Percentiles rank a stretch among this genome's conserved stretches.
Conservation (phyloP, 495 filamentous ascomycete genomes). For the Venustampulla echinocandica region DNA sequence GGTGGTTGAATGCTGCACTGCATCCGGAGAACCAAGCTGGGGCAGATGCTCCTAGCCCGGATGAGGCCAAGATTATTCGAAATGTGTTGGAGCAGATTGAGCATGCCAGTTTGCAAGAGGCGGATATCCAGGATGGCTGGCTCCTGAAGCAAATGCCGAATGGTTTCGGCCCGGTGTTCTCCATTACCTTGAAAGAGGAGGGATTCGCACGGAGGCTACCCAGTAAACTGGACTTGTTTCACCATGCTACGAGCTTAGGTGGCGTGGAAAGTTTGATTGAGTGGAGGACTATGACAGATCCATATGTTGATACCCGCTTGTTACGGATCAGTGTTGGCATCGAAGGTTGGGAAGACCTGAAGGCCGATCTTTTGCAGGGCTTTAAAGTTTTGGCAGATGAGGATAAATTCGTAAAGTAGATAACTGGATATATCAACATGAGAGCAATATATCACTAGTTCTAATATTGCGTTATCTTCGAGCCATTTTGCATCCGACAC, state of each 20-base stretch:
- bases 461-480: no score
- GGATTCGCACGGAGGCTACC: slow-evolving; percentile 59
- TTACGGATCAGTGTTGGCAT: slow-evolving; percentile 78
- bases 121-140: slow-evolving; percentile 56
- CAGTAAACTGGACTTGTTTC: slow-evolving; percentile 70
- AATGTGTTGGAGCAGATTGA: slow-evolving; percentile 49
- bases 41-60: background rate
- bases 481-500: no score
- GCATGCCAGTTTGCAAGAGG: slow-evolving; percentile 69
- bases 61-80: slow-evolving; percentile 32
- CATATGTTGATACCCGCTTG: slow-evolving; percentile 58
- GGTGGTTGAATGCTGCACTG: slow-evolving; percentile 54
- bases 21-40: slow-evolving; percentile 25
- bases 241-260: slow-evolving; percentile 89
- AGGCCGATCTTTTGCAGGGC: slow-evolving; percentile 61
- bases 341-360: slow-evolving; percentile 81
- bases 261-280: slow-evolving; percentile 92
- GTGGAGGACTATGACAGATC: slow-evolving; percentile 80
- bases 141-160: slow-evolving; percentile 82
- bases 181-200: slow-evolving; percentile 53
- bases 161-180: slow-evolving; percentile 85
- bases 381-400: slow-evolving; percentile 49
- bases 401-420: no score
- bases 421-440: no score
- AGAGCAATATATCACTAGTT: no score